Evolutionary conservation across 2,329 filamentous ascomycete species (phyloP), one percentile per base, ranked within the genome.

Genomic region (Pseudocercospora fijiensis): DNA sequence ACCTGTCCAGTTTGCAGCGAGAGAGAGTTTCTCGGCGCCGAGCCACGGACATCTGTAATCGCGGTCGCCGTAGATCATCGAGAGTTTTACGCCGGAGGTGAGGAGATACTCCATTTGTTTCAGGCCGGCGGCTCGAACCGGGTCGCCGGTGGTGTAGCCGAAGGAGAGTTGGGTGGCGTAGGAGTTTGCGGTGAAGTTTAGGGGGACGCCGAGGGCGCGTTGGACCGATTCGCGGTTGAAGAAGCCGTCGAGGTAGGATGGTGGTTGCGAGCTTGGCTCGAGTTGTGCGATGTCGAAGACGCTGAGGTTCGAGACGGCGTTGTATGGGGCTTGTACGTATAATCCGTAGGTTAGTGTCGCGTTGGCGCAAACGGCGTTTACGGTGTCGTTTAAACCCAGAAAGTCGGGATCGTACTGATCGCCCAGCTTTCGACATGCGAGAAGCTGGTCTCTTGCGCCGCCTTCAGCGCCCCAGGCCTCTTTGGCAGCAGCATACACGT

Each of bases 401-500:
- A 83, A 81, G 0, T 80, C 75, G 0, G 84, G 83, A 61, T 87
- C 85, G 18, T 78, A 79, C 27, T 76, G 71, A 0, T 78, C 68
- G 16, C 81, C 82, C 1, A 83, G 73, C 3, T 73, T 76, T 18
- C 81, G 81, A 68, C 85, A 88, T 28, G 80, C 67, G 20, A 79
- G 70, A 49, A 88, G 81, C 61, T 80, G 79, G 52, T 71, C 71
- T 5, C 63, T 64, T 37, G 87, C 90, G 13, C 86, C 87, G 33
- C 74, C 78, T 16, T 76, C 71, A 52, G 67, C 71, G 57, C 80
- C 81, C 68, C 82, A 84, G 30, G 76, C 79, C 28, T 78, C 77
- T 33, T 80, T 63, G 27, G 64, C 47, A 18, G 67, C 64, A 3
- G 65, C 43, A 51, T 69, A 72, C 1, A 81, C 78, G 1, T 80